phyloP scores from a whole-genome alignment of 1,139 yeast species.

The Lodderomyces jiufengensis region DNA sequence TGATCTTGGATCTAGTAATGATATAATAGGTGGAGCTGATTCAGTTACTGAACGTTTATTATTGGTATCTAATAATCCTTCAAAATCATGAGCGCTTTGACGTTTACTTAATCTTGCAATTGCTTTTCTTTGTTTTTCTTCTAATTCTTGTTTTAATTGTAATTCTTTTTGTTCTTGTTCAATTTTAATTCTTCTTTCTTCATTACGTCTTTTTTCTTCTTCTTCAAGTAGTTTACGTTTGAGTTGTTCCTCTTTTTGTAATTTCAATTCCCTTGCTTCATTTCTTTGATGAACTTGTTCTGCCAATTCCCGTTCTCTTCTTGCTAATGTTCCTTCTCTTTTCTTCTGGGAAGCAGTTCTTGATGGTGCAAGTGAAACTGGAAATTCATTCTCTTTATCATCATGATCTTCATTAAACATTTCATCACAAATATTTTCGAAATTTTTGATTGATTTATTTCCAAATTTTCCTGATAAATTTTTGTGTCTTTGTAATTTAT shows the following conservation, averaged over 20 bases:
- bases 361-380: too few species aligned
- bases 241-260: conserved; percentile 16
- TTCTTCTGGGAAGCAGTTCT: conserved; percentile 4
- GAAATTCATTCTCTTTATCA: conserved; percentile 7
- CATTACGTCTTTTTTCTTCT: conserved; percentile 11
- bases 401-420: conserved; percentile 21
- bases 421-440: conserved; percentile 32
- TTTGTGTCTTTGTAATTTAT: conserved; percentile 15
- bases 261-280: conserved; percentile 26
- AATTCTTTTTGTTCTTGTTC: conserved; percentile 12
- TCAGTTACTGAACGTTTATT: conserved; percentile 22
- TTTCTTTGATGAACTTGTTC: conserved; percentile 27
- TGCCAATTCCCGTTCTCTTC: conserved; percentile 30
- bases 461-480: conserved; percentile 11
- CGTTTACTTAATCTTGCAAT: conserved; percentile 28
- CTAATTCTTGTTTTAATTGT: conserved; percentile 17
- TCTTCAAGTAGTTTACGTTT: conserved; percentile 12
- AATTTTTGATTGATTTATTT: conserved; percentile 28
- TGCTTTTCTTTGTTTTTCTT: conserved; percentile 31
- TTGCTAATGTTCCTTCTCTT: conserved; percentile 15
- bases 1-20: conserved; percentile 39
- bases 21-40: conserved; percentile 10
- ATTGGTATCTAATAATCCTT: conserved; percentile 16
- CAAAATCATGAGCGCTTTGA: conserved; percentile 26
- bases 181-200: conserved; percentile 15